Evolutionary conservation across 2,329 filamentous ascomycete genomes (phyloP), one percentile per base, ranked within the genome.

Genomic region (Aspergillus fischeri): DNA sequence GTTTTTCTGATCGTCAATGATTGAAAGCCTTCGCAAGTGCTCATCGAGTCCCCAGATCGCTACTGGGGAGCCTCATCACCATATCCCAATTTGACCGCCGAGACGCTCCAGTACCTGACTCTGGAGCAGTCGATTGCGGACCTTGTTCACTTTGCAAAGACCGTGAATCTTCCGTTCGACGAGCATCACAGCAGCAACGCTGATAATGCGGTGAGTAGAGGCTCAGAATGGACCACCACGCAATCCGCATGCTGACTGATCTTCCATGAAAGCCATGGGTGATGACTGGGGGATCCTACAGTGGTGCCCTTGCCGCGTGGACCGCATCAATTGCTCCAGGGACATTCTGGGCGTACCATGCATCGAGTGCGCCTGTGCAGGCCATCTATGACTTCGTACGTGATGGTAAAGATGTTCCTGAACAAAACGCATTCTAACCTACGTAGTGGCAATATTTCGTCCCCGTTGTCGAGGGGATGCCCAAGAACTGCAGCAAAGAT

Each of bases 321-420:
- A 82, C 78, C 2, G 80, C 80, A 38, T 78, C 78, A 11, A 70
- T 79, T 2, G 71, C 77, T 1, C 81, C 82, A 0, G 83, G 80
- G 6, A 84, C 81, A 0, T 83, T 84, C 69, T 86, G 83, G 83
- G 83, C 82, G 1, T 85, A 85, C 60, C 81, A 83, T 67, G 74
- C 82, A 3, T 82, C 80, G 29, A 82, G 79, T 65, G 83, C 79
- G 0, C 80, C 81, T 0, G 82, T 86, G 1, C 71, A 86, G 62
- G 78, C 80, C 1, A 77, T 85, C 35, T 76, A 78, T 25, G 75
- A 86, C 67, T 85, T 80, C 64, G 74, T 76, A 47, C 41, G 65
- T 58, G 48, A 8, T 20, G 10, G 29, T 14, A 29, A 14, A 51
- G 21, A 44, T 8, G n/a, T 10, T 21, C n/a, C 2, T n/a, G 29